Conservation (phyloP, 345 rosid genomes). For the Trapa incisa region DNA sequence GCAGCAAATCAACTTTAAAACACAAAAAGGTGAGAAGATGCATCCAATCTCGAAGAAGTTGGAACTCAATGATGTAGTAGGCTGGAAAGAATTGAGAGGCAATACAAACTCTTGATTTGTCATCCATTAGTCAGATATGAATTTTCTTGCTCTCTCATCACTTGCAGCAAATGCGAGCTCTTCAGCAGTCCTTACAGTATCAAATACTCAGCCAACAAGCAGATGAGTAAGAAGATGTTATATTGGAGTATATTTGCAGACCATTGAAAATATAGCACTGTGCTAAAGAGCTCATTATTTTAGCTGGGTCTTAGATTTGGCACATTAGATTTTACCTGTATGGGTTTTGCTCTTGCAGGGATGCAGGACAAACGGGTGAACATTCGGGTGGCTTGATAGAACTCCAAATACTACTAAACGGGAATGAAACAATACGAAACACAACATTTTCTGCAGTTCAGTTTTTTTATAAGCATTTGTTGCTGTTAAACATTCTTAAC, state of each 20-base stretch:
- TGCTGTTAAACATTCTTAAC: not conserved
- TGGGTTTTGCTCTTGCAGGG: slow-evolving; percentile 23
- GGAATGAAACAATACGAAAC: not conserved
- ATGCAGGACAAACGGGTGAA: slow-evolving; percentile 37
- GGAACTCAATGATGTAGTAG: not conserved
- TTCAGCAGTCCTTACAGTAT: slow-evolving; percentile 61
- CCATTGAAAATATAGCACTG: not conserved
- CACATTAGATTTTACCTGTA: not conserved
- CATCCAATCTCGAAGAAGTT: not conserved
- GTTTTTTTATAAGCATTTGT: too few species aligned
- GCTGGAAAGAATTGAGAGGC: not conserved
- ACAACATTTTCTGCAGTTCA: not conserved
- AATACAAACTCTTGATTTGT: not conserved
- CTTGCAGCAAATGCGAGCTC: slow-evolving; percentile 41
- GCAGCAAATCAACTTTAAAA: not conserved
- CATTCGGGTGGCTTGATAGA: slow-evolving; percentile 30
- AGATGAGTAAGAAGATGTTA: slow-evolving; percentile 22
- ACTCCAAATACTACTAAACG: not conserved
- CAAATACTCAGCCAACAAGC: slow-evolving; percentile 51
- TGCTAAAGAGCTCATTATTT: not conserved
- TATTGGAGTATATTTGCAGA: not conserved
- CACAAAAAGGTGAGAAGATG: not conserved
- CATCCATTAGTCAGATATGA: not conserved
- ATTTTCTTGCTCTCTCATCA: slow-evolving; percentile 6
- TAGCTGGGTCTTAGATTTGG: not conserved